Conservation (phyloP, 2,329 filamentous ascomycete species). For the Penicillium glabrum region DNA sequence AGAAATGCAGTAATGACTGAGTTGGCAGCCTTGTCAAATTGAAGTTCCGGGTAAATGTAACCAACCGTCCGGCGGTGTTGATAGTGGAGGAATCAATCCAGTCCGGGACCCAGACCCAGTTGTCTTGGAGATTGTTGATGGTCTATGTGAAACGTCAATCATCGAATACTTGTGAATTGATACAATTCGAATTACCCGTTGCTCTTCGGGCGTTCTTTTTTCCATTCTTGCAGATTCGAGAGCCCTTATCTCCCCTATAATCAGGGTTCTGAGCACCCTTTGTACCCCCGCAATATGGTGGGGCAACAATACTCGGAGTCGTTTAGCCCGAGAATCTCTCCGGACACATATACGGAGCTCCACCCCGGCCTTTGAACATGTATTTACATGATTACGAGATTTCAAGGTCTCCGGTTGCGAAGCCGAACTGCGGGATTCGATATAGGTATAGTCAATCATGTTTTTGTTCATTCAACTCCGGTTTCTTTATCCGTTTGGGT, state of each 20-base stretch:
- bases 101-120: slow-evolving; percentile 40
- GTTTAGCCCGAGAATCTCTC: background rate
- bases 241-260: background rate
- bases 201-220: background rate
- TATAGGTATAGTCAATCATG: background rate
- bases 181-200: background rate
- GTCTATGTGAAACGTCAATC: slow-evolving; percentile 16
- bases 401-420: background rate
- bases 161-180: too few species aligned
- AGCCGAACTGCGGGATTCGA: background rate
- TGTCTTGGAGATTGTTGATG: slow-evolving; percentile 36
- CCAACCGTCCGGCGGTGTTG: slow-evolving; percentile 37
- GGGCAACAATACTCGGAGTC: background rate
- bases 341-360: background rate
- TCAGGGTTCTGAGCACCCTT: background rate
- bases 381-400: background rate
- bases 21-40: slow-evolving; percentile 15
- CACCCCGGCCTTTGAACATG: background rate
- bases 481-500: background rate
- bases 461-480: too few species aligned
- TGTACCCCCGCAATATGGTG: background rate
- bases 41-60: slow-evolving; percentile 31
- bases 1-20: slow-evolving; percentile 28
- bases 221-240: background rate
- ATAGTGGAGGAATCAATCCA: slow-evolving; percentile 34